Evolutionary conservation across 306 rosid species (phyloP).

Genomic region (Lathyrus sativus): DNA sequence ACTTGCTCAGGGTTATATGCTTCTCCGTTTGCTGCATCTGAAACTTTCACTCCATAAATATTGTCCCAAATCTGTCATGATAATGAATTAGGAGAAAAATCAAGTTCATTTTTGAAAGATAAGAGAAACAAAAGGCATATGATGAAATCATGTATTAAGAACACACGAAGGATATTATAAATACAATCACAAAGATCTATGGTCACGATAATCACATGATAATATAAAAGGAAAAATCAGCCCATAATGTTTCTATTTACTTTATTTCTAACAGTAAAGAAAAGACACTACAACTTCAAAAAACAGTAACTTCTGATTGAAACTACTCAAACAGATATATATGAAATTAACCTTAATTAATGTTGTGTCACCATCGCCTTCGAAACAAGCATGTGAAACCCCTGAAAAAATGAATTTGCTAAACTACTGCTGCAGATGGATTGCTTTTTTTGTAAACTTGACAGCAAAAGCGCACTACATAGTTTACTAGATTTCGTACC

Average conservation of each 20-base stretch:
- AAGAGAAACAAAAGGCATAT: conserved; percentile 8
- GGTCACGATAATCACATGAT: neutral
- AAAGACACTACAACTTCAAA: conserved; percentile 15
- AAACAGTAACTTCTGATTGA: conserved; percentile 22
- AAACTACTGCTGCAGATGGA: conserved; percentile 34
- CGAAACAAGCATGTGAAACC: conserved; percentile 47
- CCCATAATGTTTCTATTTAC: neutral
- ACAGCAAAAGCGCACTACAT: conserved; percentile 31
- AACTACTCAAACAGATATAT: conserved; percentile 32
- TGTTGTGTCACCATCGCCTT: conserved; percentile 47
- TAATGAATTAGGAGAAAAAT: conserved; percentile 19
- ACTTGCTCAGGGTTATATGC: conserved; percentile 65
- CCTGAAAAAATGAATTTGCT: conserved; percentile 55
- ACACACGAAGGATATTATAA: neutral
- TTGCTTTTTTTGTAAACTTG: conserved; percentile 36
- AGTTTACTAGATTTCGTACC: conserved; percentile 52
- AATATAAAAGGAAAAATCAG: neutral
- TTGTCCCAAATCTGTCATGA: conserved; percentile 69
- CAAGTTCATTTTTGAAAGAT: neutral
- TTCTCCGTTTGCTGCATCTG: conserved; percentile 73
- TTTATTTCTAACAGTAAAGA: conserved; percentile 3
- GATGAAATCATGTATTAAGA: conserved; percentile 4
- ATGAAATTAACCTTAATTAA: conserved; percentile 61
- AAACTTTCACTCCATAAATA: conserved; percentile 67
- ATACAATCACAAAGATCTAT: neutral